Percentiles rank a stretch among this genome's conserved stretches.
Conservation (phyloP, 495 filamentous ascomycete species). For the Poronia punctata region DNA sequence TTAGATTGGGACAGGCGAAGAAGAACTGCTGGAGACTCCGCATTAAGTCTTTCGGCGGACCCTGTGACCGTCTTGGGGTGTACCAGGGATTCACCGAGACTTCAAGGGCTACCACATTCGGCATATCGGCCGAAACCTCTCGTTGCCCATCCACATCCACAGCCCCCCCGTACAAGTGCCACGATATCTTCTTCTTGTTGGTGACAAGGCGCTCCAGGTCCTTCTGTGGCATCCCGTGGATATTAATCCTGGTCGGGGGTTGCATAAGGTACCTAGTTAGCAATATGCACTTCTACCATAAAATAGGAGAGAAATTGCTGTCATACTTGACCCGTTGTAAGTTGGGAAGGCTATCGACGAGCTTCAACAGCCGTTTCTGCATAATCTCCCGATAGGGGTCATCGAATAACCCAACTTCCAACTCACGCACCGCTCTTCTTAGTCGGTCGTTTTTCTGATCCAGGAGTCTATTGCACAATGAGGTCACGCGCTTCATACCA, state of each 20-base stretch:
- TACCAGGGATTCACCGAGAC: background rate
- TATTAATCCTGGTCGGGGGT: background rate
- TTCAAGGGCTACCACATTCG: background rate
- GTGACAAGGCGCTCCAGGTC: background rate
- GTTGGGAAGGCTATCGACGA: slow-evolving; percentile 2
- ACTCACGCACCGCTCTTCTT: slow-evolving; percentile 2
- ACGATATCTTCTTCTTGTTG: background rate
- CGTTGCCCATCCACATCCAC: slow-evolving; percentile 4
- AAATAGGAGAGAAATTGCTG: background rate
- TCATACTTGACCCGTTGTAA: slow-evolving; percentile 4
- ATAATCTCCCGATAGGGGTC: background rate
- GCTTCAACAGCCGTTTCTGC: background rate
- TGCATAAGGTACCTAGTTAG: too few relatives aligned
- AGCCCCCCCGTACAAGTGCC: background rate
- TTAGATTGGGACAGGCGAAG: slow-evolving; percentile 4
- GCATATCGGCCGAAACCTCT: background rate
- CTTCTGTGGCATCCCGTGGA: background rate
- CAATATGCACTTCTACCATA: background rate
- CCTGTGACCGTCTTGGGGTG: too few relatives aligned
- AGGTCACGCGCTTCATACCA: background rate
- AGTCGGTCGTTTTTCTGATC: background rate
- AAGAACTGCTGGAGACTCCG: background rate
- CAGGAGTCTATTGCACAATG: background rate
- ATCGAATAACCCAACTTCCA: slow-evolving; percentile 1
- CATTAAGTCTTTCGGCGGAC: background rate